Evolutionary conservation across 202 grass and related monocot genomes (phyloP).

Genomic region (Hordeum pubiflorum): DNA sequence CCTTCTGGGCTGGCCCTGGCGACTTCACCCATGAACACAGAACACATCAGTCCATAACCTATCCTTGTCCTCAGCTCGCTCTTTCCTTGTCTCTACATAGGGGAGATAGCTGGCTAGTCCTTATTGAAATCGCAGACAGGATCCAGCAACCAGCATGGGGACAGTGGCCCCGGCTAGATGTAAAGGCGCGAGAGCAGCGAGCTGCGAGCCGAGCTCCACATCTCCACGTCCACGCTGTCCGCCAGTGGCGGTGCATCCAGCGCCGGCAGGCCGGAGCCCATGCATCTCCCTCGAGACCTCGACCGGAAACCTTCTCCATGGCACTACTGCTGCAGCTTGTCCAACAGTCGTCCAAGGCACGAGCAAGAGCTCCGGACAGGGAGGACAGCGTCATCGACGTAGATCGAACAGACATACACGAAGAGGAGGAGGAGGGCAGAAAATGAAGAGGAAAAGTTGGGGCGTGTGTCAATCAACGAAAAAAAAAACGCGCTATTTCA

Average conservation of each 20-base stretch:
- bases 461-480: not conserved
- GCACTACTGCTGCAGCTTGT: not conserved
- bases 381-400: too few species aligned
- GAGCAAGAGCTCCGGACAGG: not conserved
- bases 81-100: not conserved
- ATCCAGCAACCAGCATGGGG: not conserved
- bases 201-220: not conserved
- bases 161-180: not conserved
- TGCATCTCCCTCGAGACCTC: not conserved
- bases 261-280: not conserved
- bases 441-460: not conserved
- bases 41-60: not conserved
- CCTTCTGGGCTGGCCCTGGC: not conserved
- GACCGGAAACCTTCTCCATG: not conserved
- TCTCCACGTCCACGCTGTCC: not conserved
- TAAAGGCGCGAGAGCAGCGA: not conserved
- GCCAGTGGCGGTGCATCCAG: not conserved
- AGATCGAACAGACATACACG: too few species aligned
- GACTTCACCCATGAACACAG: not conserved
- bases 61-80: not conserved
- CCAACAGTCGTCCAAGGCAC: too few species aligned
- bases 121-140: not conserved
- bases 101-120: not conserved
- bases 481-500: too few species aligned
- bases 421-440: not conserved